Conservation (phyloP, 306 rosid genomes). For the Quercus gilva region DNA sequence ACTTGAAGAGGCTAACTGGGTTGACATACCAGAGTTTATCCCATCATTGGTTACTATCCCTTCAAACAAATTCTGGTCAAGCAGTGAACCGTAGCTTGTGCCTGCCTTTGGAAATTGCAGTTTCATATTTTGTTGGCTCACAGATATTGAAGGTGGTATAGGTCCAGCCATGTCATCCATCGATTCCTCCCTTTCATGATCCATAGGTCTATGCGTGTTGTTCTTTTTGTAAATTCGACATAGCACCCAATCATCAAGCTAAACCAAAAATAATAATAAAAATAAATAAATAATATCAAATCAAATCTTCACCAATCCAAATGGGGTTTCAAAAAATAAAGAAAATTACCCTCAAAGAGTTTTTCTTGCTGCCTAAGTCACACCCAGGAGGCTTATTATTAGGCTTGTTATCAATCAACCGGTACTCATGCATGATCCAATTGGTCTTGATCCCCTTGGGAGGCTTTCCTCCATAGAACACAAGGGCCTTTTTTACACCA, state of each 20-base stretch:
- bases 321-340: background rate
- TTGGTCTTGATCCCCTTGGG: slow-evolving; percentile 89
- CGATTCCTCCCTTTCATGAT: slow-evolving; percentile 62
- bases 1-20: slow-evolving; percentile 26
- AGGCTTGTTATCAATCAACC: slow-evolving; percentile 66
- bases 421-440: slow-evolving; percentile 98
- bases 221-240: slow-evolving; percentile 94
- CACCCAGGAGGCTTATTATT: slow-evolving; percentile 68
- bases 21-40: slow-evolving; percentile 11
- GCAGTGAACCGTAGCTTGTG: slow-evolving; percentile 37
- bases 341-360: slow-evolving; percentile 73
- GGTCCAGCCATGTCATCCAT: slow-evolving; percentile 55
- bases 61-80: slow-evolving; percentile 48
- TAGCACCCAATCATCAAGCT: slow-evolving; percentile 96
- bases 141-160: slow-evolving; percentile 39
- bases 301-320: background rate
- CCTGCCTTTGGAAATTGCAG: slow-evolving; percentile 52
- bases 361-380: slow-evolving; percentile 79
- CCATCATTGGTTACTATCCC: slow-evolving; percentile 35
- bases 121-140: slow-evolving; percentile 37
- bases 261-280: background rate
- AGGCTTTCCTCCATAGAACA: slow-evolving; percentile 91
- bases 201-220: slow-evolving; percentile 54
- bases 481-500: slow-evolving; percentile 93
- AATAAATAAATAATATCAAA: background rate